Percentiles rank a stretch among this genome's conserved stretches.
Conservation (phyloP, 805 yeast species). For the Yarrowia deformans region DNA sequence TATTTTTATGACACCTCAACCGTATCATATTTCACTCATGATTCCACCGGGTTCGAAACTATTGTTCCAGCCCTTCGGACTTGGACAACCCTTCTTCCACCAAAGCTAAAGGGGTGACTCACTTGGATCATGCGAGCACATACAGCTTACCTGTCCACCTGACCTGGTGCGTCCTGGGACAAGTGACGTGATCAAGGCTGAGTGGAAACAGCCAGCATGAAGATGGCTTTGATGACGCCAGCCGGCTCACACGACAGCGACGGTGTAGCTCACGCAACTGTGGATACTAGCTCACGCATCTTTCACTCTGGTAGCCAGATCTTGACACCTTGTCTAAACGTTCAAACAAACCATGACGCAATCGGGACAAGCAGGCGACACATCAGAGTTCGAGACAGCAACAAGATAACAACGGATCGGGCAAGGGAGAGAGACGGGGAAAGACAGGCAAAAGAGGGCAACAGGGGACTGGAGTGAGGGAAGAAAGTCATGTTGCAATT, state of each 20-base stretch:
- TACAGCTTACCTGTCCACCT: constrained; percentile 11
- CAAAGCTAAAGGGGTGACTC: constrained; percentile 18
- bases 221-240: no score
- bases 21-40: no score
- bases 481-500: no score
- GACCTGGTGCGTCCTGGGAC: constrained; percentile 6
- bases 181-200: not conserved
- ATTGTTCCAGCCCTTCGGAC: not conserved
- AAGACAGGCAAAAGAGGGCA: no score
- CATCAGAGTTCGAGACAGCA: constrained; percentile 31
- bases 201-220: not conserved
- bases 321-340: no score
- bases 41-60: not conserved
- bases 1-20: no score
- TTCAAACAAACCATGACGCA: constrained; percentile 21
- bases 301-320: not conserved
- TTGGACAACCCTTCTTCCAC: no score
- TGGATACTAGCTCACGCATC: not conserved
- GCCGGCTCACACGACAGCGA: no score
- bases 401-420: constrained; percentile 36
- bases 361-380: constrained; percentile 17
- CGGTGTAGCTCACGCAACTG: no score
- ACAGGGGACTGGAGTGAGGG: no score
- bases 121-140: constrained; percentile 32
- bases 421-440: not conserved